These are phyloP conservation scores for Hymenoscyphus infarciens DNA, from an alignment of 2,329 filamentous ascomycete genomes.

Conservation along the genomic window DNA sequence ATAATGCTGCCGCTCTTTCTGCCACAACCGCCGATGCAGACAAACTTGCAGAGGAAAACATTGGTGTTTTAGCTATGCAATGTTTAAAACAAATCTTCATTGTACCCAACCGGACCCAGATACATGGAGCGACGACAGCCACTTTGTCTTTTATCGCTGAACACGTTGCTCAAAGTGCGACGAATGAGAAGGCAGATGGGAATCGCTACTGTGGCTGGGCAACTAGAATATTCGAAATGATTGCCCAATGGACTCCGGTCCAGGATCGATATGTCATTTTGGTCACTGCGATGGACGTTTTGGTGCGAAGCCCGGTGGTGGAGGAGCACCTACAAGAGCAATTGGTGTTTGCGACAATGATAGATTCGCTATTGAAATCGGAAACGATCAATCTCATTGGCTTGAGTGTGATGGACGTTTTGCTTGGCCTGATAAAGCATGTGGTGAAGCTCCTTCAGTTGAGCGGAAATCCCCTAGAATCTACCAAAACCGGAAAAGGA, in stretches of 20 bases:
- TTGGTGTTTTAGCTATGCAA: constrained; percentile 76
- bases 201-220: constrained; percentile 67
- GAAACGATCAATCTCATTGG: constrained; percentile 88
- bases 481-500: constrained; percentile 35
- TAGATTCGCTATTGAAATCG: constrained; percentile 79
- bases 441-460: constrained; percentile 74
- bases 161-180: constrained; percentile 48
- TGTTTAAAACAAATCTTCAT: constrained; percentile 85
- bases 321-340: constrained; percentile 73
- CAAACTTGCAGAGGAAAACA: constrained; percentile 83
- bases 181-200: constrained; percentile 44
- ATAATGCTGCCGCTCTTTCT: constrained; percentile 67
- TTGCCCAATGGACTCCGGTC: constrained; percentile 85
- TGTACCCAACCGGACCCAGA: constrained; percentile 76
- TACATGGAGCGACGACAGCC: constrained; percentile 70
- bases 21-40: constrained; percentile 85
- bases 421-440: constrained; percentile 80
- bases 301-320: constrained; percentile 64
- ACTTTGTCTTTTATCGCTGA: constrained; percentile 72
- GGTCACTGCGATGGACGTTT: constrained; percentile 72
- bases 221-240: constrained; percentile 73
- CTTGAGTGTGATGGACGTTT: constrained; percentile 90
- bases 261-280: constrained; percentile 92
- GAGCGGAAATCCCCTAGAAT: constrained; percentile 36
- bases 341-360: constrained; percentile 70